These are phyloP conservation scores for Elongisporangium prolatum DNA, from an alignment of 352 stramenopile genomes.

Conservation along the genomic window DNA sequence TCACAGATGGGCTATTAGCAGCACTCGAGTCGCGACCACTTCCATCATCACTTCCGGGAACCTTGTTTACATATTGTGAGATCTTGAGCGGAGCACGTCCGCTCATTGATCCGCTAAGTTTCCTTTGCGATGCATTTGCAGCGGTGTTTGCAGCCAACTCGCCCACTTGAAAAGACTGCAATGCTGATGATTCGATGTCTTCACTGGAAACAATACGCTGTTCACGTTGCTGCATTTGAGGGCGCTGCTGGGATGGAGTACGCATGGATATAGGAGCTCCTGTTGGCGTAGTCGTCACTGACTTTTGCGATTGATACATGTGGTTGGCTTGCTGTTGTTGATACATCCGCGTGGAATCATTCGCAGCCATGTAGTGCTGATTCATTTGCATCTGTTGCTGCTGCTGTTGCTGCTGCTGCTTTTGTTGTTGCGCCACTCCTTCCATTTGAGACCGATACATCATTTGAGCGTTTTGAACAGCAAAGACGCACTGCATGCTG, in stretches of 20 bases:
- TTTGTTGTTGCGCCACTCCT: constrained; percentile 26
- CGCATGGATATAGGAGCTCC: neutral
- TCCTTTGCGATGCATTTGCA: neutral
- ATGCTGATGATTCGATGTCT: neutral
- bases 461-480: constrained; percentile 9
- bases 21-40: constrained; percentile 2
- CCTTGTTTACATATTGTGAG: constrained; percentile 74
- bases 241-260: neutral
- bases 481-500: constrained; percentile 50
- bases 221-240: neutral
- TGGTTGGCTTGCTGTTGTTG: constrained; percentile 6
- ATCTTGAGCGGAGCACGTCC: constrained; percentile 58
- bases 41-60: constrained; percentile 23
- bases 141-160: neutral
- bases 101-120: constrained; percentile 10
- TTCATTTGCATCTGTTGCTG: constrained; percentile 18
- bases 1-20: neutral
- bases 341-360: constrained; percentile 5
- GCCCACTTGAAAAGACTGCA: neutral
- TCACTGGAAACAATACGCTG: neutral
- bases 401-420: constrained; percentile 30
- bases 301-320: constrained; percentile 4
- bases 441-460: constrained; percentile 57
- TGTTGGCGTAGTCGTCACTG: neutral
- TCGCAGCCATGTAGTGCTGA: constrained; percentile 20